phyloP scores from a whole-genome alignment of 2,329 filamentous ascomycete species.

The Coleophoma eucalyptorum region DNA sequence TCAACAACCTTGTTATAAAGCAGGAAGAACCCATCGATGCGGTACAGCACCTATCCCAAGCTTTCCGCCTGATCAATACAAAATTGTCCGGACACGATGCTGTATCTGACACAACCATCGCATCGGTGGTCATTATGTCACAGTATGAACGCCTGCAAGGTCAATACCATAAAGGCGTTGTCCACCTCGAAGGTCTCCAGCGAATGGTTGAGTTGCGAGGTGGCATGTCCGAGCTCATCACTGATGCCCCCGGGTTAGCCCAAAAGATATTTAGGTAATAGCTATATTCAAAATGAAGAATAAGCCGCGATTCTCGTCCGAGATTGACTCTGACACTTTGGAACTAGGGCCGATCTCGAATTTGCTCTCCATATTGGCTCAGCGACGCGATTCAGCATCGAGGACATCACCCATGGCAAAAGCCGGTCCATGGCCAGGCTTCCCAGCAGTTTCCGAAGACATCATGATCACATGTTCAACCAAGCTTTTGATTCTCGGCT shows the following conservation, averaged over 20 bases:
- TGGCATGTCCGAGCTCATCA: slow-evolving; percentile 18
- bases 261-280: slow-evolving; percentile 18
- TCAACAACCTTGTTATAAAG: slow-evolving; percentile 4
- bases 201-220: slow-evolving; percentile 27
- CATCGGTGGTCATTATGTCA: slow-evolving; percentile 22
- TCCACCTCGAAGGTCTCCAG: slow-evolving; percentile 27
- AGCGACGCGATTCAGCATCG: slow-evolving; percentile 9
- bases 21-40: slow-evolving; percentile 10
- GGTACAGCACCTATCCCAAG: slow-evolving; percentile 20
- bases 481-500: not conserved
- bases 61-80: slow-evolving; percentile 24
- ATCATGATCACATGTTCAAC: not conserved
- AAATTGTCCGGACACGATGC: slow-evolving; percentile 21
- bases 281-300: not conserved
- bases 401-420: slow-evolving; percentile 1
- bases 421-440: no score
- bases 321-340: not conserved
- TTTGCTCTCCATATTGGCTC: slow-evolving; percentile 20
- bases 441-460: not conserved
- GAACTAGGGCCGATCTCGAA: slow-evolving; percentile 19
- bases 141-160: slow-evolving; percentile 21
- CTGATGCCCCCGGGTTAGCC: slow-evolving; percentile 11
- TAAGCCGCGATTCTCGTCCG: not conserved
- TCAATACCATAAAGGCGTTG: slow-evolving; percentile 15
- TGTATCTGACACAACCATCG: slow-evolving; percentile 23